Conservation (phyloP, 352 stramenopile genomes). For the Phytophthora pisi region DNA sequence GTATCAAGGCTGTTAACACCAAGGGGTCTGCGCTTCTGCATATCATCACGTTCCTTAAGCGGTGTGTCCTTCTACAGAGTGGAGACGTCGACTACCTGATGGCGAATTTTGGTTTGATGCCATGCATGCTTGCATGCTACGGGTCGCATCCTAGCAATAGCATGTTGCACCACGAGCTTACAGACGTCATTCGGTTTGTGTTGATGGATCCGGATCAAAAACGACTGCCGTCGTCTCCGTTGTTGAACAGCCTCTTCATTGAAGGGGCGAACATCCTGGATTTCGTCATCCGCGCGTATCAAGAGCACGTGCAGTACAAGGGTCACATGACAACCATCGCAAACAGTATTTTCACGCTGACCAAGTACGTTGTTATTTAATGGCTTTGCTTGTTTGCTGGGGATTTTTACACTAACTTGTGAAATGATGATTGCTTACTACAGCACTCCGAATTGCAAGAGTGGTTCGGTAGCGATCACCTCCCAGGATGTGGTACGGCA, state of each 20-base stretch:
- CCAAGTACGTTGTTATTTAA: constrained; percentile 55
- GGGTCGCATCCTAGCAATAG: constrained; percentile 83
- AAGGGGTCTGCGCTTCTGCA: constrained; percentile 77
- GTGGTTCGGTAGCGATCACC: constrained; percentile 53
- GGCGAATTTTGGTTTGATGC: constrained; percentile 80
- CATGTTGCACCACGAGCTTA: constrained; percentile 85
- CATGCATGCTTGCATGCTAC: constrained; percentile 80
- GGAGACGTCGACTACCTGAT: constrained; percentile 69
- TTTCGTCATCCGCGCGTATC: constrained; percentile 83
- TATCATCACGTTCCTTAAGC: constrained; percentile 85
- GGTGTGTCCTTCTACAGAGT: constrained; percentile 84
- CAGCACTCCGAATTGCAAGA: constrained; percentile 77
- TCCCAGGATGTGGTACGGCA: constrained; percentile 83
- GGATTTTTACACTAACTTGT: constrained; percentile 16
- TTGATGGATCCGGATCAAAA: constrained; percentile 87
- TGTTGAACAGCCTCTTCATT: constrained; percentile 83
- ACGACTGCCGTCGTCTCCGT: constrained; percentile 71
- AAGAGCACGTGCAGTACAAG: constrained; percentile 84
- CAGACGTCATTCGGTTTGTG: constrained; percentile 87
- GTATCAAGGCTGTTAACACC: constrained; percentile 51
- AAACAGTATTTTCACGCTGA: constrained; percentile 90
- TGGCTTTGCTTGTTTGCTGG: not conserved
- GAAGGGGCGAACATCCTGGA: constrained; percentile 75
- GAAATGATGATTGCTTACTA: constrained; percentile 4
- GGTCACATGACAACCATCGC: constrained; percentile 90